phyloP scores from a whole-genome alignment of 2,329 filamentous ascomycete genomes.

The Ascochyta viciae-villosae region DNA sequence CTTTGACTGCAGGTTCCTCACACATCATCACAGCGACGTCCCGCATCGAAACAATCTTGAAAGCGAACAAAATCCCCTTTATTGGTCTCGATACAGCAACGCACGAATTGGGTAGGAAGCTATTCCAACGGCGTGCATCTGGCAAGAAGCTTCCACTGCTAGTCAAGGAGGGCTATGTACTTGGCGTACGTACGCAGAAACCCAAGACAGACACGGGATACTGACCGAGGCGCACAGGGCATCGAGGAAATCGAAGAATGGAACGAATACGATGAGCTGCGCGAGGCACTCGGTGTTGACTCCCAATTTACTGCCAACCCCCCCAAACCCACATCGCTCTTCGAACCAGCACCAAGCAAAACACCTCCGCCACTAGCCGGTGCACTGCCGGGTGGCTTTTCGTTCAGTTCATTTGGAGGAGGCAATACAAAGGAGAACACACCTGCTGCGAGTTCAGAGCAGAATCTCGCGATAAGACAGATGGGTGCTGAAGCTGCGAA shows the following conservation, averaged over 20 bases:
- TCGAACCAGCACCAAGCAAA: slow-evolving; percentile 16
- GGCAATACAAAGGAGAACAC: slow-evolving; percentile 35
- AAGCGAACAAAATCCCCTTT: slow-evolving; percentile 93
- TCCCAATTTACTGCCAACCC: slow-evolving; percentile 41
- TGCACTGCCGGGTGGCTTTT: slow-evolving; percentile 18
- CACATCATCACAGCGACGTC: slow-evolving; percentile 97
- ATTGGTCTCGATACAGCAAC: slow-evolving; percentile 90
- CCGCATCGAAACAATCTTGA: slow-evolving; percentile 93
- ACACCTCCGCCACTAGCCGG: slow-evolving; percentile 17
- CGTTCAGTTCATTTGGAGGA: slow-evolving; percentile 16
- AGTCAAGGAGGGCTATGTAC: slow-evolving; percentile 83
- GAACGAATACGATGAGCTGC: slow-evolving; percentile 98
- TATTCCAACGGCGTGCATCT: slow-evolving; percentile 84
- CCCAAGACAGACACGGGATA: not conserved
- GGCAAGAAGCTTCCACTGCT: slow-evolving; percentile 89
- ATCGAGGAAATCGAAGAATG: slow-evolving; percentile 95
- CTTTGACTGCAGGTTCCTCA: slow-evolving; percentile 90
- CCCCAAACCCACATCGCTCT: slow-evolving; percentile 34
- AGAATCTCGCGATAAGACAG: slow-evolving; percentile 47
- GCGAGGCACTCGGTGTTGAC: slow-evolving; percentile 74
- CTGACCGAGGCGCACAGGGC: slow-evolving; percentile 64
- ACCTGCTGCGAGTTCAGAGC: slow-evolving; percentile 34
- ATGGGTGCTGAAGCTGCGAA: slow-evolving; percentile 48
- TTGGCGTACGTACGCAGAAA: slow-evolving; percentile 71
- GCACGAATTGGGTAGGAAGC: slow-evolving; percentile 83